These are phyloP conservation scores for Alternaria sp. DNA, from an alignment of 2,329 filamentous ascomycete genomes.

Conservation along the genomic window DNA sequence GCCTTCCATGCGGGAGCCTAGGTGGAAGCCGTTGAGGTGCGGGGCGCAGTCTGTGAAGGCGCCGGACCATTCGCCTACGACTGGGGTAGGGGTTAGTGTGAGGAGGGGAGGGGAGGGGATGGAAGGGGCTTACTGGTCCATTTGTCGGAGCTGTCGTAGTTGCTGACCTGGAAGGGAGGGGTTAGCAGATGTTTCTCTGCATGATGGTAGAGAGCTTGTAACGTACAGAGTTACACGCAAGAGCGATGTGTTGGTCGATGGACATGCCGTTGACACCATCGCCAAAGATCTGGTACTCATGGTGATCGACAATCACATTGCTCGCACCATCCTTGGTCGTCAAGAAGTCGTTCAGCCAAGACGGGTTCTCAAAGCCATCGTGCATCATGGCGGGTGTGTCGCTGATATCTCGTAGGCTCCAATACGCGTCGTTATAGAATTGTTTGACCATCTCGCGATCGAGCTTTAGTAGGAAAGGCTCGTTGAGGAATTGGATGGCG, in stretches of 20 bases:
- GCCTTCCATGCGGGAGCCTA: slow-evolving; percentile 66
- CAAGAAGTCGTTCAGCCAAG: slow-evolving; percentile 66
- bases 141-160: slow-evolving; percentile 63
- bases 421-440: slow-evolving; percentile 63
- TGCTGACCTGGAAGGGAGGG: slow-evolving; percentile 20
- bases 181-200: background rate
- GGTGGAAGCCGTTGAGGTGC: slow-evolving; percentile 51
- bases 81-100: slow-evolving; percentile 7
- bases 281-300: slow-evolving; percentile 71
- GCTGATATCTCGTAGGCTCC: slow-evolving; percentile 54
- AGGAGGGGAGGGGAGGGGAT: background rate
- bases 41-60: slow-evolving; percentile 67
- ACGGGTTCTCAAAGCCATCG: slow-evolving; percentile 61
- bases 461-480: slow-evolving; percentile 59
- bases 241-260: slow-evolving; percentile 60
- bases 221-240: slow-evolving; percentile 61
- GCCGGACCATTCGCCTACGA: slow-evolving; percentile 72
- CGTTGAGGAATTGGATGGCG: slow-evolving; percentile 63
- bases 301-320: slow-evolving; percentile 68
- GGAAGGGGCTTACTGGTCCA: slow-evolving; percentile 53
- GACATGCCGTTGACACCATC: slow-evolving; percentile 56
- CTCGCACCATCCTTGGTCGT: slow-evolving; percentile 56
- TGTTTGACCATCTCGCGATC: slow-evolving; percentile 55
- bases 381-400: slow-evolving; percentile 61
- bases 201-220: background rate